Evolutionary conservation across 2,329 filamentous ascomycete species (phyloP).

Genomic region (Colletotrichum liriopes): DNA sequence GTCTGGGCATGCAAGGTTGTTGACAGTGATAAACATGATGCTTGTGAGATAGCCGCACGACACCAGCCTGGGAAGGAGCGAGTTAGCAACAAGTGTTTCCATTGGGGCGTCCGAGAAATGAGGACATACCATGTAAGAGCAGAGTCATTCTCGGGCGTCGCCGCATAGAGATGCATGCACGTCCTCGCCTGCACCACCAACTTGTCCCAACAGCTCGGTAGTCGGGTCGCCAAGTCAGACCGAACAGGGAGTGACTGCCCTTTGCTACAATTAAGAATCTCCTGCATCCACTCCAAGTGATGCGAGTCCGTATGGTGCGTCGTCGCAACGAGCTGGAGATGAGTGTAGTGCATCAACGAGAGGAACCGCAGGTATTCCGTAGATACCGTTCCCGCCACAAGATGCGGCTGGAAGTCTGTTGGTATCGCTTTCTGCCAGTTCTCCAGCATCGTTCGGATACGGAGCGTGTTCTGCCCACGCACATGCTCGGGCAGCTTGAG

Average conservation of each 20-base stretch:
- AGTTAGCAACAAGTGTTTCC: not conserved
- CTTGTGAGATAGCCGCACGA: slow-evolving; percentile 37
- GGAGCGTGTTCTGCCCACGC: slow-evolving; percentile 10
- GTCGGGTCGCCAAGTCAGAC: not conserved
- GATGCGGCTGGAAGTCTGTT: slow-evolving; percentile 20
- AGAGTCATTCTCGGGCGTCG: slow-evolving; percentile 23
- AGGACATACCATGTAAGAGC: slow-evolving; percentile 35
- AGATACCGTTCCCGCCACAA: not conserved
- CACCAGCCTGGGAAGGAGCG: slow-evolving; percentile 8
- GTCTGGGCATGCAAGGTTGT: slow-evolving; percentile 27
- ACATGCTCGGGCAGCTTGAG: slow-evolving; percentile 16
- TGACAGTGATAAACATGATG: slow-evolving; percentile 39
- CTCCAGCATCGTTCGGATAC: slow-evolving; percentile 29
- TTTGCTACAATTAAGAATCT: slow-evolving; percentile 18
- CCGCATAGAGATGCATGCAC: slow-evolving; percentile 36
- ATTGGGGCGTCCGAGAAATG: not conserved
- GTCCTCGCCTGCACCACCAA: slow-evolving; percentile 24
- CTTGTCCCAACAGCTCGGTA: slow-evolving; percentile 35
- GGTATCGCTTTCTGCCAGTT: slow-evolving; percentile 32
- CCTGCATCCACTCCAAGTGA: slow-evolving; percentile 33
- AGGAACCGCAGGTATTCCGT: slow-evolving; percentile 24
- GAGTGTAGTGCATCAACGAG: slow-evolving; percentile 32
- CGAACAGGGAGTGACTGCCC: not conserved
- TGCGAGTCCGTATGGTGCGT: slow-evolving; percentile 35
- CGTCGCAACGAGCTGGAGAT: slow-evolving; percentile 24